These are phyloP conservation scores for Thielaviopsis cerberus DNA, from an alignment of 2,329 filamentous ascomycete species.

Conservation along the genomic window DNA sequence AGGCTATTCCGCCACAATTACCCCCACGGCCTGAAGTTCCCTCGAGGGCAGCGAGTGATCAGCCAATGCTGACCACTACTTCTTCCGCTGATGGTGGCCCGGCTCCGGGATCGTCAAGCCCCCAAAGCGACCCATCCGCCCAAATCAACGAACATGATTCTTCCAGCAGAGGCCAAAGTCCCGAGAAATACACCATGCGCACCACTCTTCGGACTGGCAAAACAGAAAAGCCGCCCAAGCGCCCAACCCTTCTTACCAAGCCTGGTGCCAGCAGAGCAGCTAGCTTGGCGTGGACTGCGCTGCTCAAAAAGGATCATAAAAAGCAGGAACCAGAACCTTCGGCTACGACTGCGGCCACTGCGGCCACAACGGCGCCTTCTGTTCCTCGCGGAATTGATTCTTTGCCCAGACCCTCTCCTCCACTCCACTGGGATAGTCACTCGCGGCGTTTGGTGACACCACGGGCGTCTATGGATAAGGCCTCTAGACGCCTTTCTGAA, in stretches of 20 bases:
- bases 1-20: neutral
- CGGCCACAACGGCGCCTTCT: slow-evolving; percentile 13
- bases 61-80: neutral
- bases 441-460: slow-evolving; percentile 29
- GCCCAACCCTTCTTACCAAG: slow-evolving; percentile 18
- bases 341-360: slow-evolving; percentile 14
- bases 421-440: slow-evolving; percentile 35
- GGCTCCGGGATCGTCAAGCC: neutral
- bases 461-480: slow-evolving; percentile 8
- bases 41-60: slow-evolving; percentile 13
- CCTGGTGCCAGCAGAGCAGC: slow-evolving; percentile 42
- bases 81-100: neutral
- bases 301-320: slow-evolving; percentile 17
- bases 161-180: slow-evolving; percentile 29
- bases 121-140: neutral
- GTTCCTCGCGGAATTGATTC: slow-evolving; percentile 16
- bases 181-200: slow-evolving; percentile 42
- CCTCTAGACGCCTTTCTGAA: slow-evolving; percentile 14
- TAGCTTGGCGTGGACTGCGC: slow-evolving; percentile 37
- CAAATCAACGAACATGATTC: neutral
- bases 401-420: slow-evolving; percentile 14
- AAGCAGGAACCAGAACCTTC: slow-evolving; percentile 15
- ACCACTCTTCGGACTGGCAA: slow-evolving; percentile 38
- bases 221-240: slow-evolving; percentile 24
- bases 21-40: neutral